phyloP scores from a whole-genome alignment of 495 filamentous ascomycete genomes.

The Hypoxylon crocopeplum region DNA sequence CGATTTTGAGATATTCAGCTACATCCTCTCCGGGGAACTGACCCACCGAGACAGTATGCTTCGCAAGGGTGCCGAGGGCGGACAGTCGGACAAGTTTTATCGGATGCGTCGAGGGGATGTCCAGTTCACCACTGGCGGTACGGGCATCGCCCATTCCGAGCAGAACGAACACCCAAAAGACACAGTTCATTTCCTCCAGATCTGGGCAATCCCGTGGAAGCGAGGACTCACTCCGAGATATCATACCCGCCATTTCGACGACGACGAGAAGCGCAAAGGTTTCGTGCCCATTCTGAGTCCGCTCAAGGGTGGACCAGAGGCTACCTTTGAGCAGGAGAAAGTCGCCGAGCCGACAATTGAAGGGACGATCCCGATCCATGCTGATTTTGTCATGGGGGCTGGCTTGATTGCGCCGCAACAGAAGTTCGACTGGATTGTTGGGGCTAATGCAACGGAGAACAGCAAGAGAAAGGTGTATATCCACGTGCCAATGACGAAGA shows the following conservation, averaged over 20 bases:
- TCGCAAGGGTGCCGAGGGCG: conserved; percentile 60
- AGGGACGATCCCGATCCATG: conserved; percentile 77
- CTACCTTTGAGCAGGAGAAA: conserved; percentile 63
- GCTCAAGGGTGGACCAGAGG: conserved; percentile 66
- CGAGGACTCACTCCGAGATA: conserved; percentile 72
- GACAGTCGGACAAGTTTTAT: conserved; percentile 65
- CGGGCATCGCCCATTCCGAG: conserved; percentile 78
- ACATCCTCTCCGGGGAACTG: conserved; percentile 78
- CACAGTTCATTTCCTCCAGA: conserved; percentile 80
- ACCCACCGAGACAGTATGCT: conserved; percentile 82
- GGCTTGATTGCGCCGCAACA: conserved; percentile 63
- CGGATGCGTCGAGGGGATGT: conserved; percentile 79
- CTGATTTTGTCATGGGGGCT: conserved; percentile 79
- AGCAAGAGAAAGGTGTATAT: conserved; percentile 74
- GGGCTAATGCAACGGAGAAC: conserved; percentile 57
- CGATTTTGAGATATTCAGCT: conserved; percentile 85
- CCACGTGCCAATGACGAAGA: conserved; percentile 77
- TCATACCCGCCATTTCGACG: conserved; percentile 69
- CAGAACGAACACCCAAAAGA: conserved; percentile 70
- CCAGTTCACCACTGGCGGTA: conserved; percentile 83
- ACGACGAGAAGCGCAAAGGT: conserved; percentile 69
- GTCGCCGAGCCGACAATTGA: conserved; percentile 61
- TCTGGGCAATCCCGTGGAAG: conserved; percentile 78
- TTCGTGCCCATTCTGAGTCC: conserved; percentile 76
- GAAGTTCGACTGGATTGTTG: conserved; percentile 68